A percentile compares a stretch with the other conserved stretches of the same genome.
These are phyloP conservation scores for Rhipidocladum racemiflorum DNA, from an alignment of 176 grass and related monocot species.

Conservation along the genomic window DNA sequence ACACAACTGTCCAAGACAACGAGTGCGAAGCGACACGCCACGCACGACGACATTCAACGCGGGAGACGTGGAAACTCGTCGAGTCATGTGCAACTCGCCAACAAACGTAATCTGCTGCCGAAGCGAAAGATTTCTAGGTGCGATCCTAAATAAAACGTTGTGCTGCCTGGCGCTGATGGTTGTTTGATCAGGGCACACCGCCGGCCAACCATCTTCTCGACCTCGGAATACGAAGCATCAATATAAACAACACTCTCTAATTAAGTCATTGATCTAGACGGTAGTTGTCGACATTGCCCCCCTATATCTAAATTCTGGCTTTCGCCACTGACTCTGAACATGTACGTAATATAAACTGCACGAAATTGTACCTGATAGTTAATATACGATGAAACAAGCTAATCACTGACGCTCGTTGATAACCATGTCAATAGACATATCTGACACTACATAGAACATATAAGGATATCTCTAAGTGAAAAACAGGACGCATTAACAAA, in stretches of 20 bases:
- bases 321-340: no score
- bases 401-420: neutral
- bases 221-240: neutral
- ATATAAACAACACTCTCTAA: neutral
- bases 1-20: neutral
- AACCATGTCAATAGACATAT: neutral
- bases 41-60: no score
- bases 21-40: neutral
- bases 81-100: no score
- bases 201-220: neutral
- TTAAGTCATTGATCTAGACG: no score
- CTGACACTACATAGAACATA: constrained; percentile 4
- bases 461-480: constrained; percentile 3
- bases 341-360: neutral
- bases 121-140: neutral
- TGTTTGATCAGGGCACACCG: neutral
- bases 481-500: neutral
- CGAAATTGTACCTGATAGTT: neutral
- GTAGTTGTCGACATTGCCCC: no score
- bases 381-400: neutral
- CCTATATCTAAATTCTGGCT: no score
- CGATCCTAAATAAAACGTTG: neutral
- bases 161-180: neutral
- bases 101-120: neutral
- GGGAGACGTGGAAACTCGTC: no score